Evolutionary conservation across 352 stramenopile genomes (phyloP), one percentile per base, ranked within the genome.

Genomic region (Nannochloropsis limnetica): DNA sequence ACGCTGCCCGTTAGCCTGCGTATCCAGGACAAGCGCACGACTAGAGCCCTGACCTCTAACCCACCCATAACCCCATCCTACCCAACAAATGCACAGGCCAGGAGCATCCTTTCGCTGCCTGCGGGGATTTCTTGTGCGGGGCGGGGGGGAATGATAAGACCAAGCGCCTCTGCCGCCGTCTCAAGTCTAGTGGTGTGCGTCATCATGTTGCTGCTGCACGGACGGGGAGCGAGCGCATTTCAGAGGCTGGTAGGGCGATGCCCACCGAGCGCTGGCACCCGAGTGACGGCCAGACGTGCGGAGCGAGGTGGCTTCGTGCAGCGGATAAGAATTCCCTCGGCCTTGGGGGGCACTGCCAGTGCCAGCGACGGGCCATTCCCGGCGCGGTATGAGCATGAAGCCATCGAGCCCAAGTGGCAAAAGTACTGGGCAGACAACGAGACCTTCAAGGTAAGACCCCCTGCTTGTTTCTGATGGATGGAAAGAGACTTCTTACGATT

Each of bases 361-460:
- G 61, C 20, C 61, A 74, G n/a, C 61, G 61, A 28, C 11, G 61
- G 61, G 15, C 61, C 61, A 25, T 74, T 28, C 25, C 61, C 61
- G n/a, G 61, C 11, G 61, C 61, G 74, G 27, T 88, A 88, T 79
- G 81, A 87, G 31, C 85, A 88, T 49, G 74, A 87, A 20, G n/a
- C 87, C 44, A 86, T 94, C 20, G 91, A 95, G 87, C 11, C 86
- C n/a, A 91, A 93, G 85, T 95, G 91, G 91, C 91, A 95, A 87
- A 81, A 84, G 14, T 92, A 91, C 81, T 95, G 91, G 91, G 86
- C 89, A 80, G 88, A 93, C 81, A 88, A 93, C 45, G 49, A 89
- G 20, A 94, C 90, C 0, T 95, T 95, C 81, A 86, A 86, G 68
- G 43, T 67, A 81, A 9, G 31, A 49, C 0, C 17, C 37, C 4